Evolutionary conservation across 2,329 filamentous ascomycete species (phyloP).

Genomic region (Tolypocladium capitatum): DNA sequence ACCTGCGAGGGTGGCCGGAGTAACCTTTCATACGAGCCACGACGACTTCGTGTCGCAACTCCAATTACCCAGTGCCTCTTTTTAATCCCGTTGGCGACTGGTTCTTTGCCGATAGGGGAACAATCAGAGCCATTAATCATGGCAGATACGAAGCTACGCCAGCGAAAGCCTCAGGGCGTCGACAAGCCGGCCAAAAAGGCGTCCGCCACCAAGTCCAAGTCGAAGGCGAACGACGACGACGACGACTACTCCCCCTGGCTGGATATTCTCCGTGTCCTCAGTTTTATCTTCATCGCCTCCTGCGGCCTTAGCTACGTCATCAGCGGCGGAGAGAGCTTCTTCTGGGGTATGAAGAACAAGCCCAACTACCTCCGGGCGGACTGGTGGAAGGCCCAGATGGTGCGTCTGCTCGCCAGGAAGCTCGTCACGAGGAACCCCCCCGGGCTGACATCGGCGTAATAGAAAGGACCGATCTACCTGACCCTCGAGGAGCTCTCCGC

Average conservation of each 20-base stretch:
- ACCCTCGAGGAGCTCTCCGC: conserved; percentile 60
- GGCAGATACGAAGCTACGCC: conserved; percentile 27
- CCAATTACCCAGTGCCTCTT: neutral
- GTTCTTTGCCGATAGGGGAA: neutral
- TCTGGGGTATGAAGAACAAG: conserved; percentile 51
- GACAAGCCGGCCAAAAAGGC: conserved; percentile 11
- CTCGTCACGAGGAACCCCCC: neutral
- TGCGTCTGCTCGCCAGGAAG: conserved; percentile 23
- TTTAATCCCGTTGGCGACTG: neutral
- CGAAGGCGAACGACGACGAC: conserved; percentile 33
- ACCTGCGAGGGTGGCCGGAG: neutral
- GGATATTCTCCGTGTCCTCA: conserved; percentile 56
- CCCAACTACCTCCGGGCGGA: conserved; percentile 47
- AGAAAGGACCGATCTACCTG: conserved; percentile 51
- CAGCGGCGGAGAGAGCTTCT: conserved; percentile 54
- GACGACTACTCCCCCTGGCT: conserved; percentile 47
- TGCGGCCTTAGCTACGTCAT: conserved; percentile 64
- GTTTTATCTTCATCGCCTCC: conserved; percentile 52
- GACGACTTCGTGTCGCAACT: neutral
- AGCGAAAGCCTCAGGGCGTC: conserved; percentile 25
- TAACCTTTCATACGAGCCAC: neutral
- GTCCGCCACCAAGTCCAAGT: conserved; percentile 5
- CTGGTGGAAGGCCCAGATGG: conserved; percentile 47
- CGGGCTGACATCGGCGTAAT: neutral
- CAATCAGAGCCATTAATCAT: conserved; percentile 10